Base-by-base conservation (phyloP, 176 grass and related monocot genomes). In the Hsuehochloa calcarea region DNA sequence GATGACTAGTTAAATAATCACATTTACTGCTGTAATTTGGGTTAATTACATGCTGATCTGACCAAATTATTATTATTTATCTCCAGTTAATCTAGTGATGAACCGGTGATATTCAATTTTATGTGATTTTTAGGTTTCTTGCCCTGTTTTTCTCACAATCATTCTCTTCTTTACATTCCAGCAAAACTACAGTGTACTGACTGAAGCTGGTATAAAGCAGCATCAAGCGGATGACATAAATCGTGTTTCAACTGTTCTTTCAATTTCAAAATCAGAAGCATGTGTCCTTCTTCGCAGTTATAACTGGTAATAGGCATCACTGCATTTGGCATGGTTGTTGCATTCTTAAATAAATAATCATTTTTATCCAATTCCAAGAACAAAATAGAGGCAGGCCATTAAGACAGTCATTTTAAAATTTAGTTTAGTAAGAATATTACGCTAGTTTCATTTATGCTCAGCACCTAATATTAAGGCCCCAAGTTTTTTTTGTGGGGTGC, bases 181-280 rank as follows among this genome's bases (percentile, higher is more conserved):
- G 97, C 97, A 94, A 92, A 99, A 91, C 68, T 99, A 99, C 87
- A 90, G 91, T 68, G 63, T 95, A 79, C 85, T 96, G 49, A 94
- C 86, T 78, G 97, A 99, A 77, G 80, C 40, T 82, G 93, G 92
- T 84, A 99, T 96, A 88, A 90, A 89, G 16, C 91, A 89, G 65
- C 90, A 82, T 38, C 97, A 99, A 88, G 88, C 89, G 34, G 97
- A 96, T 84, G 93, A 99, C 66, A 99, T 94, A 87, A 96, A 82
- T 84, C 92, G 92, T 61, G 93, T 99, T 65, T 96, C 97, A 35
- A 96, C 93, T 86, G 97, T 99, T 82, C 97, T 99, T 87, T 99
- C 93, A 70, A 99, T 99, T 70, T 85, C 87, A 47, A 96, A 85
- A 81, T 82, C 84, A 85, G 91, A 93, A 86, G 93, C 92, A 77